These are phyloP conservation scores for Fusarium beomiforme DNA, from an alignment of 2,329 filamentous ascomycete species.

Conservation along the genomic window DNA sequence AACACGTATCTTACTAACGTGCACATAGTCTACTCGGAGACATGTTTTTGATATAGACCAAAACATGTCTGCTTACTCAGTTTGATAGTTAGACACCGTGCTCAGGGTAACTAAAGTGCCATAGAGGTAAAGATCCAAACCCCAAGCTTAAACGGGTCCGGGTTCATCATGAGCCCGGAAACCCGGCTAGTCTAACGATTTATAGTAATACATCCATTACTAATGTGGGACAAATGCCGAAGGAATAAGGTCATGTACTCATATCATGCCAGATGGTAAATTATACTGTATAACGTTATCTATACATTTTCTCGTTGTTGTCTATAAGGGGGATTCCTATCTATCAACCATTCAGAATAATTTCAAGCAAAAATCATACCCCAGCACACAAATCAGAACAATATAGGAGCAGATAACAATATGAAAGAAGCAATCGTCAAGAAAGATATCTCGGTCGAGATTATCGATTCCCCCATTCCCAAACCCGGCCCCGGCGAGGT, in stretches of 20 bases:
- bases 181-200: neutral
- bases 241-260: constrained; percentile 7
- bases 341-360: accelerated
- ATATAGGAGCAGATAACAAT: neutral
- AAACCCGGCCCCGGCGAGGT: constrained; percentile 6
- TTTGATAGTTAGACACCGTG: neutral
- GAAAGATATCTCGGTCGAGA: constrained; percentile 1
- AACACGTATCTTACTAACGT: neutral
- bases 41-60: accelerated
- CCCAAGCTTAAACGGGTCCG: neutral
- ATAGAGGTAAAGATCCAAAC: accelerated
- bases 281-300: neutral
- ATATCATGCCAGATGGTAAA: neutral
- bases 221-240: neutral
- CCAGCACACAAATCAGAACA: too few species aligned
- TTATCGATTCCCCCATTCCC: constrained; percentile 6
- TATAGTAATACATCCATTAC: neutral
- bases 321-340: neutral
- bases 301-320: neutral
- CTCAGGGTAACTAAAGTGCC: accelerated
- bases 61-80: accelerated
- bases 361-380: too few species aligned
- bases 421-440: constrained; percentile 28
- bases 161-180: neutral
- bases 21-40: accelerated